phyloP scores from a whole-genome alignment of 257 asterid species.

The Jaltomata sinuosa region DNA sequence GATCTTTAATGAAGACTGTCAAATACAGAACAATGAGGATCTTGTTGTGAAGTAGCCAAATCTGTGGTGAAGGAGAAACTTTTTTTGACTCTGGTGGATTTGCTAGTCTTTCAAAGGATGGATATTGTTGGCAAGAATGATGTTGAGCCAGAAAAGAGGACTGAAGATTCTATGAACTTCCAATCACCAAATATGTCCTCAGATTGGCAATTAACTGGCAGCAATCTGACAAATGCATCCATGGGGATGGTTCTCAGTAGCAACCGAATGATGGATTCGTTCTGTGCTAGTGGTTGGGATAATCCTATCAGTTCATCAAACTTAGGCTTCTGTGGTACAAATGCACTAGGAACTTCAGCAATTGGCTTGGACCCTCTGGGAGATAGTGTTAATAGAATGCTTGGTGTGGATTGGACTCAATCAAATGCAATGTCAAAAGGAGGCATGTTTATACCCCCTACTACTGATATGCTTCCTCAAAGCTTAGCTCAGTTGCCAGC shows the following conservation, averaged over 20 bases:
- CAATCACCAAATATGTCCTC: background rate
- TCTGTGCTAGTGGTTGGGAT: conserved; percentile 51
- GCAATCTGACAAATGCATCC: conserved; percentile 9
- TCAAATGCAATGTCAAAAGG: conserved; percentile 14
- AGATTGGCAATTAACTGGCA: conserved; percentile 44
- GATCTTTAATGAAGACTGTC: background rate
- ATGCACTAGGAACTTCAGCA: background rate
- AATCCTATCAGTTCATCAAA: conserved; percentile 32
- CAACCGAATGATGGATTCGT: conserved; percentile 37
- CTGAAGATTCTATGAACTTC: background rate
- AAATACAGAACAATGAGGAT: background rate
- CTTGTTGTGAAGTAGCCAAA: background rate
- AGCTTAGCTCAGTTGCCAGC: conserved; percentile 63
- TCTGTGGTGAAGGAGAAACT: background rate
- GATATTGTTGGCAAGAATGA: background rate
- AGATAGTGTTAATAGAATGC: conserved; percentile 8
- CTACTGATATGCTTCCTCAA: conserved; percentile 45
- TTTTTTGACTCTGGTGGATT: background rate
- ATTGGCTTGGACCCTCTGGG: background rate
- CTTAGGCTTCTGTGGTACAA: conserved; percentile 25
- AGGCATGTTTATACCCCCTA: conserved; percentile 24
- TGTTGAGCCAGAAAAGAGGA: background rate
- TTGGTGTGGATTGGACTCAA: conserved; percentile 31
- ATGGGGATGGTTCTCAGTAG: conserved; percentile 20
- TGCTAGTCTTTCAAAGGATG: background rate